A percentile compares a stretch with the other conserved stretches of the same genome.
These are phyloP conservation scores for Spathaspora sp. DNA, from an alignment of 805 yeast species.

Conservation along the genomic window DNA sequence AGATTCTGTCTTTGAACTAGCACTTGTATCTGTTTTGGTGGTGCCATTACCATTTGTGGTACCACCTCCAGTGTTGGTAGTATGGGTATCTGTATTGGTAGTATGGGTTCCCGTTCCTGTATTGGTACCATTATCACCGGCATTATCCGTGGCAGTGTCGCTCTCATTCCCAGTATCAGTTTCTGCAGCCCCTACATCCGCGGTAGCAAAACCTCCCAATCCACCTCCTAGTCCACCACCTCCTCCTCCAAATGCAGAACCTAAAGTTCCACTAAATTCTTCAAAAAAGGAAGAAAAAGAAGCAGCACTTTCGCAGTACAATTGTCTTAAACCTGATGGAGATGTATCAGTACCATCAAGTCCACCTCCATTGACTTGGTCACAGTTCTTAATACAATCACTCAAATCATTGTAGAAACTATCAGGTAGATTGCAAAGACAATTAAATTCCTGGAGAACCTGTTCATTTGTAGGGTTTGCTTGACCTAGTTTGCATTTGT, in stretches of 20 bases:
- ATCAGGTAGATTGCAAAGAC: neutral
- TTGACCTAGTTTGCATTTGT: neutral
- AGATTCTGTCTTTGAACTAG: neutral
- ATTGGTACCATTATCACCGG: neutral
- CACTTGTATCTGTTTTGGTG: neutral
- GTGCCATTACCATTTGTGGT: neutral
- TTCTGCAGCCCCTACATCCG: neutral
- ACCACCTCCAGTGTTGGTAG: neutral
- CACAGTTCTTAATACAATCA: constrained; percentile 1
- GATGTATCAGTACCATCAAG: neutral
- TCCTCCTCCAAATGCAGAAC: neutral
- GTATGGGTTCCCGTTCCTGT: neutral
- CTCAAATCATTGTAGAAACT: neutral
- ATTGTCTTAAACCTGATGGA: neutral
- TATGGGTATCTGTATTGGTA: neutral
- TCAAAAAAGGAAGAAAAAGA: constrained; percentile 1
- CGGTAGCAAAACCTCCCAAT: neutral
- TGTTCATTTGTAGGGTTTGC: neutral
- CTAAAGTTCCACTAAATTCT: neutral
- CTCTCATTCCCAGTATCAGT: neutral
- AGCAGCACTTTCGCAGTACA: constrained; percentile 1
- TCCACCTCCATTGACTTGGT: neutral
- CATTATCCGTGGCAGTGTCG: neutral
- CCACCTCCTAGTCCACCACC: neutral
- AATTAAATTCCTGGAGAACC: neutral